Percentiles rank a stretch among this genome's conserved stretches.
phyloP scores from a whole-genome alignment of 2,329 filamentous ascomycete species.

The Nemania sp. region DNA sequence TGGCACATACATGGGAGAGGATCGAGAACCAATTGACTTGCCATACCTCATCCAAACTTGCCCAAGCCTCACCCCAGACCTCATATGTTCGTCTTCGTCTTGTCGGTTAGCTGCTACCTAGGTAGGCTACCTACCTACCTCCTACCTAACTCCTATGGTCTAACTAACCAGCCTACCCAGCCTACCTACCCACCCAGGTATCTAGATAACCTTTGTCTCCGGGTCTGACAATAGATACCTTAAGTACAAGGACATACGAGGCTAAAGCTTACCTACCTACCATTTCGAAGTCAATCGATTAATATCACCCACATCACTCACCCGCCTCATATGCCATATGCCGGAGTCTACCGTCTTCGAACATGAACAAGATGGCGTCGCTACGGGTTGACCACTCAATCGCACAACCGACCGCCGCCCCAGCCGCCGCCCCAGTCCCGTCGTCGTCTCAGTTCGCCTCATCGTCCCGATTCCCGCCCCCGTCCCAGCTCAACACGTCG shows the following conservation, averaged over 20 bases:
- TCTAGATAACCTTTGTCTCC: too few species aligned
- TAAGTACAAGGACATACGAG: background rate
- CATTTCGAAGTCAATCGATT: background rate
- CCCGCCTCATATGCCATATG: background rate
- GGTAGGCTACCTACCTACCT: too few species aligned
- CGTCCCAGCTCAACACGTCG: constrained; percentile 62
- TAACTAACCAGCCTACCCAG: too few species aligned
- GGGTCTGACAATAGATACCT: background rate
- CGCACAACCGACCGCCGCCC: constrained; percentile 1
- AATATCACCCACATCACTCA: background rate
- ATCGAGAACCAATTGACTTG: constrained; percentile 1
- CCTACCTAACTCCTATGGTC: too few species aligned
- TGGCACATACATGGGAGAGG: constrained; percentile 18
- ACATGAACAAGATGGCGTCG: constrained; percentile 22
- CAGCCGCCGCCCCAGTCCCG: background rate
- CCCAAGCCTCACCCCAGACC: too few species aligned
- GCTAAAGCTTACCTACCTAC: background rate
- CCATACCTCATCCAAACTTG: background rate
- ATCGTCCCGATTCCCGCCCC: constrained; percentile 55
- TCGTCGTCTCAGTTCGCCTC: constrained; percentile 20
- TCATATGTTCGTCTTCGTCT: background rate
- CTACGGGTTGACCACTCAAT: constrained; percentile 8
- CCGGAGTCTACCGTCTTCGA: background rate
- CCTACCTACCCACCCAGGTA: too few species aligned
- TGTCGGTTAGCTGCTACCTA: too few species aligned